Percentiles rank a stretch among this genome's conserved stretches.
Evolutionary conservation across 2,329 filamentous ascomycete species (phyloP).

Genomic region (Ophiostoma pallidulum): DNA sequence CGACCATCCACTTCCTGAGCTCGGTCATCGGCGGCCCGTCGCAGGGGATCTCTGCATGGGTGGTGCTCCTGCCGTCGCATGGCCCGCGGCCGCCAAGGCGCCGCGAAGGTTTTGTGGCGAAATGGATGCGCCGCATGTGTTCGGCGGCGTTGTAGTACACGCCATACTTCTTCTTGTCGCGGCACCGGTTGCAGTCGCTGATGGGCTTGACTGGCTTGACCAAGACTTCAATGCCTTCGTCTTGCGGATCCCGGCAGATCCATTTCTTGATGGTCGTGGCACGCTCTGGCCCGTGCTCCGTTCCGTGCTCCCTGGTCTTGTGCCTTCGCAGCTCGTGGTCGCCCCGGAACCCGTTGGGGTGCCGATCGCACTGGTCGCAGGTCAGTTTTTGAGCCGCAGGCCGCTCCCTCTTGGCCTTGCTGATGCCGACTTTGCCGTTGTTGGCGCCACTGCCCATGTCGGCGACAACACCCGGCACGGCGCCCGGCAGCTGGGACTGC

Average conservation of each 20-base stretch:
- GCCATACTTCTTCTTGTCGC: constrained; percentile 66
- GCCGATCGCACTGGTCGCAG: constrained; percentile 60
- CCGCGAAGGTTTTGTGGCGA: constrained; percentile 52
- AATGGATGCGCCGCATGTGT: constrained; percentile 80
- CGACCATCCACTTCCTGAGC: constrained; percentile 51
- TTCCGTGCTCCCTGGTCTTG: constrained; percentile 54
- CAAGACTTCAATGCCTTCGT: constrained; percentile 29
- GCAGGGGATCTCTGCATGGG: constrained; percentile 45
- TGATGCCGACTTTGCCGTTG: constrained; percentile 31
- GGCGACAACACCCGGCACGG: background rate
- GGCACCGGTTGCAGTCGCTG: constrained; percentile 74
- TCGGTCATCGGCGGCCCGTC: constrained; percentile 48
- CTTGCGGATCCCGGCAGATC: constrained; percentile 46
- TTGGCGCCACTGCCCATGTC: constrained; percentile 16
- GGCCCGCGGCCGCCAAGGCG: constrained; percentile 16
- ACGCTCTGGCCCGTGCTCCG: too few species aligned
- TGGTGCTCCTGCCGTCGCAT: constrained; percentile 27
- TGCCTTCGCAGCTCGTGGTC: constrained; percentile 73
- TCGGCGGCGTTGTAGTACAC: constrained; percentile 94
- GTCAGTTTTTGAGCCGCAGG: constrained; percentile 62
- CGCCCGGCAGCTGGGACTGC: constrained; percentile 14
- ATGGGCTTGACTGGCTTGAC: constrained; percentile 55
- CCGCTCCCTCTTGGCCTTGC: constrained; percentile 42
- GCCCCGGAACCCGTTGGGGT: constrained; percentile 72
- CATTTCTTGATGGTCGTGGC: constrained; percentile 50